Percentiles rank a stretch among this genome's conserved stretches.
These are phyloP conservation scores for Galeopsis tetrahit DNA, from an alignment of 257 asterid genomes.

Conservation along the genomic window DNA sequence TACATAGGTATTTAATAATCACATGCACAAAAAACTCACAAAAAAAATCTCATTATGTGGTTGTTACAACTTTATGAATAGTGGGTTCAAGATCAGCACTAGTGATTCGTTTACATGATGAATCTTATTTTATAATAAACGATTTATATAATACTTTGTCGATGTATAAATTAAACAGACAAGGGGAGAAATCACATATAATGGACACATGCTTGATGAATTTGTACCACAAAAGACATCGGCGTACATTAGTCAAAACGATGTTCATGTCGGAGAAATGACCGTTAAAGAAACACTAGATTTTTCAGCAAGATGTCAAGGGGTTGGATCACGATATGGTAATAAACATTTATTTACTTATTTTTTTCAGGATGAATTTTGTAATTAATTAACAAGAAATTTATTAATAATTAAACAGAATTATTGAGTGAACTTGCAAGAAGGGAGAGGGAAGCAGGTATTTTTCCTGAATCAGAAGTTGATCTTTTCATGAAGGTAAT, in stretches of 20 bases:
- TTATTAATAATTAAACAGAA: conserved; percentile 42
- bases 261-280: conserved; percentile 94
- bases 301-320: conserved; percentile 93
- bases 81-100: too few species aligned
- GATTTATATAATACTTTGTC: too few species aligned
- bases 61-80: background rate
- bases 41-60: background rate
- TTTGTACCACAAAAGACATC: conserved; percentile 91
- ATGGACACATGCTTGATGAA: conserved; percentile 72
- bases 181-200: conserved; percentile 76
- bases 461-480: conserved; percentile 78
- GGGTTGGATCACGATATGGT: conserved; percentile 92
- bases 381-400: background rate
- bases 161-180: conserved; percentile 43
- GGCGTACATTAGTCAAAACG: conserved; percentile 95
- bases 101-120: too few species aligned
- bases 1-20: background rate
- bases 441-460: conserved; percentile 75
- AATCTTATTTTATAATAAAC: too few species aligned
- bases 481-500: conserved; percentile 93
- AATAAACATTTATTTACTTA: conserved; percentile 14
- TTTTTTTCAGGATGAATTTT: background rate
- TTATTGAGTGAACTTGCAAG: conserved; percentile 74
- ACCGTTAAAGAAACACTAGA: conserved; percentile 93
- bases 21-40: background rate